Base-by-base conservation (phyloP, 768 basidiomycete genomes). In the Royoungia palumana region DNA sequence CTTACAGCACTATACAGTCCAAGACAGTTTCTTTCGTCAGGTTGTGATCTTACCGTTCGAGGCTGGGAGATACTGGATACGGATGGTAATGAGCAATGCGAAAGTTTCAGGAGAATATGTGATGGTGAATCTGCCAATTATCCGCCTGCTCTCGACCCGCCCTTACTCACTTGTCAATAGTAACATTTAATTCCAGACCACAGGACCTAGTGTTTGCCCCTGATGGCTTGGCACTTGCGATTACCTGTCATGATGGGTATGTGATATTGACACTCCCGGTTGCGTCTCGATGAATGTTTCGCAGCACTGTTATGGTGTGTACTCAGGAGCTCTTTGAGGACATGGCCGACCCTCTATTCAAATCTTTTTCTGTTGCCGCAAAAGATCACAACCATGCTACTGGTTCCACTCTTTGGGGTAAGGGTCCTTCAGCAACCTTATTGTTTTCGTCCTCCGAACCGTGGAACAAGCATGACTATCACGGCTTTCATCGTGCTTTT, bases 391-490 rank as follows among this genome's bases (percentile, higher is more conserved):
- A 28, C 13, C 70, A 70, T 12, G 63, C 65, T 20, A 60, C 74
- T 24, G 83, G 82, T 4, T 64, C 75, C 6, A 73, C 80, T 20
- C 60, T 64, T 9, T 87, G 84, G 84, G 83, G 83, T 2, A 37
- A 28, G 17, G 73, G 63, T 1, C 41, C 59, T 0, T 75, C 78
- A 68, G 0, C 54, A 70, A 13, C 30, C 13, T 50, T 69, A 11
- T 51, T 85, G 13, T 82, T 82, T 59, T 77, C 79, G 1, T 84
- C 81, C 2, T 79, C 81, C 1, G 83, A 83, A 53, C 75, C 80
- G 5, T 54, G 12, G 46, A 19, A 39, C 4, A 38, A 11, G 30
- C 27, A 39, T 1, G 50, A 41, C 11, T 57, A 63, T 6, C 54
- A 56, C 4, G 81, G 82, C 1, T 70, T 59, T 35, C 84, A 87